Evolutionary conservation across 1,139 yeast species (phyloP).

Genomic region (Pichia sp.): DNA sequence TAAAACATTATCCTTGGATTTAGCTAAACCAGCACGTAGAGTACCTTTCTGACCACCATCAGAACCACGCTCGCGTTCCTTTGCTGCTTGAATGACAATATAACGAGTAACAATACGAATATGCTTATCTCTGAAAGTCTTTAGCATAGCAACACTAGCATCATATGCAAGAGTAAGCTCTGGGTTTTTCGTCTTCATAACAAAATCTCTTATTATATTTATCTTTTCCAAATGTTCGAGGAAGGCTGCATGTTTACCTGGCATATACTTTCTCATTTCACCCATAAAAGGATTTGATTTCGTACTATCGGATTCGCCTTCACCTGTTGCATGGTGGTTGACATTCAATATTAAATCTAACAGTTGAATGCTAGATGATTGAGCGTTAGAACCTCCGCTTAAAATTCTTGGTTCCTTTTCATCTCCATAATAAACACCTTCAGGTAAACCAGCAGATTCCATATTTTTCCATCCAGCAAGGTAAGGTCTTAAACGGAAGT

Average conservation of each 20-base stretch:
- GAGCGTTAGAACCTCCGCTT: conserved; percentile 94
- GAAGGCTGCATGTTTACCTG: conserved; percentile 72
- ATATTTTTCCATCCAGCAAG: conserved; percentile 93
- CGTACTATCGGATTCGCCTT: conserved; percentile 26
- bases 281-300: conserved; percentile 57
- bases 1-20: conserved; percentile 35
- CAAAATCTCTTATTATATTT: conserved; percentile 59
- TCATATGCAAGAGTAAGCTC: conserved; percentile 71
- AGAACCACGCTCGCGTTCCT: conserved; percentile 45
- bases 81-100: conserved; percentile 68
- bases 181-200: conserved; percentile 36
- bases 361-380: conserved; percentile 81
- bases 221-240: conserved; percentile 50
- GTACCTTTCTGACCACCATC: conserved; percentile 32
- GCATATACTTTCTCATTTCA: conserved; percentile 88
- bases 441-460: conserved; percentile 72
- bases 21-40: conserved; percentile 49
- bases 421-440: conserved; percentile 72
- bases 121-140: conserved; percentile 85
- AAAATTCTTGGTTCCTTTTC: conserved; percentile 51
- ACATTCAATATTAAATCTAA: conserved; percentile 71
- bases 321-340: conserved; percentile 71
- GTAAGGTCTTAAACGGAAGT: conserved; percentile 78
- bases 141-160: conserved; percentile 84
- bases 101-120: conserved; percentile 87